Evolutionary conservation across 176 grass and related monocot species (phyloP).

Genomic region (sorghum (Sorghum bicolor)): Sorghum_bicolor_NCBIv3 NC_012873.2:53683001-53683500

Average conservation of each 20-base stretch:
- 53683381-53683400: neutral
- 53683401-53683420: neutral
- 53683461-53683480: neutral
- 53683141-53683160: neutral
- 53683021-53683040: neutral
- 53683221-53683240: neutral
- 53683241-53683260: neutral
- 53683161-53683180: neutral
- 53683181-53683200: neutral
- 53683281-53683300: too few species aligned
- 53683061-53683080: neutral
- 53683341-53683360: neutral
- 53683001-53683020: neutral
- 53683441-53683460: neutral
- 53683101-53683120: neutral
- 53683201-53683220: neutral
- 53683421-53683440: neutral
- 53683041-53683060: neutral
- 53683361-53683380: neutral
- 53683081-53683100: neutral
- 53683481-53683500: neutral
- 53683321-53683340: neutral
- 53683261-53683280: neutral
- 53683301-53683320: neutral
- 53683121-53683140: neutral